A percentile compares a stretch with the other conserved stretches of the same genome.
These are phyloP conservation scores for Ormosia semicastrata DNA, from an alignment of 306 rosid genomes.

Conservation along the genomic window DNA sequence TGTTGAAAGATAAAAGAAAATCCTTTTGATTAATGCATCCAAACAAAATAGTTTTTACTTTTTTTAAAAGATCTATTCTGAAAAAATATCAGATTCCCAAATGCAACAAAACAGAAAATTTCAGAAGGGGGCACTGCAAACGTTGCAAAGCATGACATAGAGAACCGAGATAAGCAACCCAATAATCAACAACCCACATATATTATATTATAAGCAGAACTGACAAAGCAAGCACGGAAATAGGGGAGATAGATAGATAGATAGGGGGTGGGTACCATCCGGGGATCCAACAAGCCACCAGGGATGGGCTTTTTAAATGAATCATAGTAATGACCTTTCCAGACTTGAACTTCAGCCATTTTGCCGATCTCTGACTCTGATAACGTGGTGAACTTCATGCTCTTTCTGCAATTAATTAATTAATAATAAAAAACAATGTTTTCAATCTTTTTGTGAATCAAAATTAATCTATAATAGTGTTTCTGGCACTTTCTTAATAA, in stretches of 20 bases:
- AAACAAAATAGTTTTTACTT: no score
- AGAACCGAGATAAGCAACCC: background rate
- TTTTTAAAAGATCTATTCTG: no score
- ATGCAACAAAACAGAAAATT: background rate
- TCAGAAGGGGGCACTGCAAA: background rate
- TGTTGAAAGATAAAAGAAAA: no score
- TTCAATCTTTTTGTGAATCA: background rate
- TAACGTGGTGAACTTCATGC: constrained; percentile 56
- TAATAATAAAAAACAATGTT: background rate
- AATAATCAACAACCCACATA: background rate
- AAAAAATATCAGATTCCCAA: background rate
- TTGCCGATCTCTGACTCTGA: constrained; percentile 68
- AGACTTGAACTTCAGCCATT: constrained; percentile 74
- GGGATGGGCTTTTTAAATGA: constrained; percentile 28
- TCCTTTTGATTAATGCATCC: no score
- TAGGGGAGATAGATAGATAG: background rate
- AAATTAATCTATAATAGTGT: background rate
- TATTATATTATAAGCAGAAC: background rate
- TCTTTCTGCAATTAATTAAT: constrained; percentile 46
- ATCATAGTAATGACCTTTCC: constrained; percentile 55
- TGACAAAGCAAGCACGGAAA: background rate
- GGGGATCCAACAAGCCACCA: constrained; percentile 81
- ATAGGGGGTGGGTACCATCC: constrained; percentile 52
- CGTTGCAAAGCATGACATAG: background rate
- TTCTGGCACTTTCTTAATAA: background rate